phyloP scores from a whole-genome alignment of 106 monocot genomes.

The Dioscorea alata region DNA sequence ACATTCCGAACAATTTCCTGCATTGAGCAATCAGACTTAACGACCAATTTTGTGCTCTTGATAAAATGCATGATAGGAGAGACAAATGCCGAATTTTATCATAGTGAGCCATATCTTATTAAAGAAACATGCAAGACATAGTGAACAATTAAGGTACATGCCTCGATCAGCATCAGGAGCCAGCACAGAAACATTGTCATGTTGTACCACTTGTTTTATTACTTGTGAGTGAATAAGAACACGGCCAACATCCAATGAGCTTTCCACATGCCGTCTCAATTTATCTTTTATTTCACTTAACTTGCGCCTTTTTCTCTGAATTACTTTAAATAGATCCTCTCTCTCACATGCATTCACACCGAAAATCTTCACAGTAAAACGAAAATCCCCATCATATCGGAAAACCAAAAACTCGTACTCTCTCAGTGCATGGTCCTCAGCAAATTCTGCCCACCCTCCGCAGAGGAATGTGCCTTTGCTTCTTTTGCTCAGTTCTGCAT shows the following conservation, averaged over 20 bases:
- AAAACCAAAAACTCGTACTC: constrained; percentile 21
- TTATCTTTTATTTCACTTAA: neutral
- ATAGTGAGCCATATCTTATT: no score
- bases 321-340: constrained; percentile 8
- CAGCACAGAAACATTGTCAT: neutral
- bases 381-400: constrained; percentile 16
- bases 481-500: constrained; percentile 1
- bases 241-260: neutral
- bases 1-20: neutral
- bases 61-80: no score
- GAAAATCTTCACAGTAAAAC: constrained; percentile 20
- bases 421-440: constrained; percentile 10
- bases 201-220: neutral
- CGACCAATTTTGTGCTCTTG: no score
- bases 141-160: neutral
- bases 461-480: constrained; percentile 7
- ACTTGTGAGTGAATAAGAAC: neutral
- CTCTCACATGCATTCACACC: constrained; percentile 23
- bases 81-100: no score
- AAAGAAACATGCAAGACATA: neutral
- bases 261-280: neutral
- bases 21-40: neutral
- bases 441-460: constrained; percentile 23
- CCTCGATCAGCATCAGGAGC: neutral
- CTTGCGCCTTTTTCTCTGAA: no score